Evolutionary conservation across 352 stramenopile genomes (phyloP).

Genomic region (Plasmopara halstedii): DNA sequence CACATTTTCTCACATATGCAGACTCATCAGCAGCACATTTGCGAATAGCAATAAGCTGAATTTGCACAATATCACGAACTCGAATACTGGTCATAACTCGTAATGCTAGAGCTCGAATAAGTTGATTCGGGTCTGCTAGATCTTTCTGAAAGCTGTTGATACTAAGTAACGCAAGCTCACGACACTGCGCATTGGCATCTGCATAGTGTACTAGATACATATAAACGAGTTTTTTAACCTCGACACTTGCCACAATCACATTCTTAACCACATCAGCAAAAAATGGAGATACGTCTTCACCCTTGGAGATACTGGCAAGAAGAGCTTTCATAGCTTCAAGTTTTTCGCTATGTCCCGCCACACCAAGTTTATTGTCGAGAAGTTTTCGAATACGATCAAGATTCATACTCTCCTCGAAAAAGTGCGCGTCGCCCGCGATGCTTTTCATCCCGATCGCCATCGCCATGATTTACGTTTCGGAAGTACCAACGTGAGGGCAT

Average conservation of each 20-base stretch:
- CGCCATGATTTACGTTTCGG: slow-evolving; percentile 10
- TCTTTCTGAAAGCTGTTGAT: slow-evolving; percentile 99
- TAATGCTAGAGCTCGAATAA: slow-evolving; percentile 91
- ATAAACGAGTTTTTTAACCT: slow-evolving; percentile 99
- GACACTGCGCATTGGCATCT: slow-evolving; percentile 91
- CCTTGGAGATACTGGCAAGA: slow-evolving; percentile 95
- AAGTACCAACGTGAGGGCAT: too few relatives aligned
- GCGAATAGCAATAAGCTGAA: slow-evolving; percentile 96
- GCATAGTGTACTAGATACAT: slow-evolving; percentile 99
- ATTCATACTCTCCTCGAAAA: slow-evolving; percentile 97
- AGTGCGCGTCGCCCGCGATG: slow-evolving; percentile 91
- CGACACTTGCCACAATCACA: slow-evolving; percentile 89
- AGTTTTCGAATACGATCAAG: slow-evolving; percentile 81
- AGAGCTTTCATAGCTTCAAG: slow-evolving; percentile 98
- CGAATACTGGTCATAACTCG: slow-evolving; percentile 97
- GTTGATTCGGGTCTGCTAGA: slow-evolving; percentile 91
- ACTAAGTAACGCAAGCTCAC: slow-evolving; percentile 93
- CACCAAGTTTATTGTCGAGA: slow-evolving; percentile 85
- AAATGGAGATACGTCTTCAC: slow-evolving; percentile 95
- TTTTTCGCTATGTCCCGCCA: slow-evolving; percentile 81
- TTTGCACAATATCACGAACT: slow-evolving; percentile 97
- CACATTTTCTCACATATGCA: slow-evolving; percentile 97
- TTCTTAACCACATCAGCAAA: slow-evolving; percentile 97
- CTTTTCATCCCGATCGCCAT: slow-evolving; percentile 42
- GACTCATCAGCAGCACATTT: slow-evolving; percentile 88